Conservation (phyloP, 2,329 filamentous ascomycete species). For the Phialophora verrucosa region DNA sequence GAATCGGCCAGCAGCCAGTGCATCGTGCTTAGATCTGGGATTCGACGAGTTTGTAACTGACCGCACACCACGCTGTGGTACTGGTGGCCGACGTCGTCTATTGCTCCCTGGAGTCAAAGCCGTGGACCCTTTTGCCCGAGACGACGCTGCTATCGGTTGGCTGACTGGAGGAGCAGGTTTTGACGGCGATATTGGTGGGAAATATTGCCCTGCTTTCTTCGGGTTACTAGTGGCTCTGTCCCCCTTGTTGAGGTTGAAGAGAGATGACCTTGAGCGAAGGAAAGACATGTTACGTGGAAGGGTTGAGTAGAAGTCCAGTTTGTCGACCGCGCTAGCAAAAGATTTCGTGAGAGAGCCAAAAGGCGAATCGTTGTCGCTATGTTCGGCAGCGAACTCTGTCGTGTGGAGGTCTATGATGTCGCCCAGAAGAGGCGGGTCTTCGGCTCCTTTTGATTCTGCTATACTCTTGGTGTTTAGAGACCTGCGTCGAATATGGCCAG, state of each 20-base stretch:
- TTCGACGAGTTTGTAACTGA: not conserved
- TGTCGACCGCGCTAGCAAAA: slow-evolving; percentile 37
- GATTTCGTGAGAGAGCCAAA: slow-evolving; percentile 37
- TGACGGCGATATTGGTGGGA: slow-evolving; percentile 12
- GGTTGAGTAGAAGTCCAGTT: slow-evolving; percentile 34
- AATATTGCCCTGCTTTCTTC: slow-evolving; percentile 11
- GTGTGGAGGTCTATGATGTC: slow-evolving; percentile 17
- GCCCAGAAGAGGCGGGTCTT: slow-evolving; percentile 28
- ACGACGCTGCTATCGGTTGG: slow-evolving; percentile 6
- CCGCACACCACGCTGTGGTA: not conserved
- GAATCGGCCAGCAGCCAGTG: slow-evolving; percentile 2
- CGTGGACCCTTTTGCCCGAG: not conserved
- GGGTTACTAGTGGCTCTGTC: slow-evolving; percentile 4
- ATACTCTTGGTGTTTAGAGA: slow-evolving; percentile 24
- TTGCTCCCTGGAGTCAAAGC: not conserved
- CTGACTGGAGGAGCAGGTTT: slow-evolving; percentile 8
- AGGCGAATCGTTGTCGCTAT: slow-evolving; percentile 29
- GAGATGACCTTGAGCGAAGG: slow-evolving; percentile 27
- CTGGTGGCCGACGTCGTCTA: not conserved
- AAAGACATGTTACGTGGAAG: slow-evolving; percentile 30
- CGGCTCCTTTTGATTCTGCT: slow-evolving; percentile 8
- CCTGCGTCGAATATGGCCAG: slow-evolving; percentile 27
- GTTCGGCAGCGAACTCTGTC: slow-evolving; percentile 22
- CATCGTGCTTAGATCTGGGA: not conserved
- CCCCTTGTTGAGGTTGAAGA: slow-evolving; percentile 27